Base-by-base conservation (phyloP, 495 filamentous ascomycete genomes). In the Terfezia boudieri region DNA sequence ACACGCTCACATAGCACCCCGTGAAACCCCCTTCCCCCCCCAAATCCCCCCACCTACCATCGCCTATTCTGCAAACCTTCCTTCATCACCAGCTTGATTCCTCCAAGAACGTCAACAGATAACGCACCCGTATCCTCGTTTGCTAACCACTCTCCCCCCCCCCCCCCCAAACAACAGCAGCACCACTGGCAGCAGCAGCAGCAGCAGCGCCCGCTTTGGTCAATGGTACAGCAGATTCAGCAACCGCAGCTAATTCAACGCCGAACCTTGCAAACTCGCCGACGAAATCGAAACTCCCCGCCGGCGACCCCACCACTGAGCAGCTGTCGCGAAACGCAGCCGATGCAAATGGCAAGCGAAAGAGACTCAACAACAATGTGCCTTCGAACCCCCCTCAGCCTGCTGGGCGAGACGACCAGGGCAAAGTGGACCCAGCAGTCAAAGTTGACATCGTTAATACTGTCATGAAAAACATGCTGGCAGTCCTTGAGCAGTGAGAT, bases 401-500 rank as follows among this genome's bases (percentile, higher is more conserved):
- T 46, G 14, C 41, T 32, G 26, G 26, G 26, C 26, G 26, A 7
- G 26, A 32, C 1, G 26, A 32, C 26, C 26, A 32, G 26, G 26
- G 26, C 4, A 32, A 14, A 14, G 17, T 46, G 12, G 41, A 46
- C 41, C 41, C 41, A 14, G 41, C 41, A 14, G 41, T 46, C 41
- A 46, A 46, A 20, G 41, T 8, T 5, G 17, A 20, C 41, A 46
- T 46, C 35, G 58, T 64, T 50, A 22, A 50, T n/a, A 53, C 52
- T 17, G 58, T 64, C 17, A 43, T 41, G 36, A 58, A 55, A 4
- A 61, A 64, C 36, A 56, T 64, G n/a, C 49, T 64, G 58, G 50
- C 55, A 14, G 56, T 64, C 14, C 56, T 64, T 11, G 60, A 58
- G 50, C 55, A 63, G 61, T 64, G 35, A 50, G 57, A 57, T 2